Conservation (phyloP, 116 monocot genomes). For the Iris pallida region DNA sequence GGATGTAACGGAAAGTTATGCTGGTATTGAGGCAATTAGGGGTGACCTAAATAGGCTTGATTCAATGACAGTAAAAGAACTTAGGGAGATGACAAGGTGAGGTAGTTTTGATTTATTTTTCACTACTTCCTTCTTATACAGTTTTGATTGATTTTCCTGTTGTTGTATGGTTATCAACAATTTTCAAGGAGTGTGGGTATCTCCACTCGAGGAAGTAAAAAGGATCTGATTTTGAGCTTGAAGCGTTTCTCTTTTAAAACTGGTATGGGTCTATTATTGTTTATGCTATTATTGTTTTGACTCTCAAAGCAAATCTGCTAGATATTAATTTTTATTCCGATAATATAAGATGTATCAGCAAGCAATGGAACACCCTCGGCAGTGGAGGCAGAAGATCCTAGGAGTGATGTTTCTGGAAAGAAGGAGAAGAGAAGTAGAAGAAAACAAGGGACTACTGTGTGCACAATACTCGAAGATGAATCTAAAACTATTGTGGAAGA, state of each 20-base stretch:
- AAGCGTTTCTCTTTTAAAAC: constrained; percentile 17
- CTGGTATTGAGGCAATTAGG: constrained; percentile 27
- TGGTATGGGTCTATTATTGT: constrained; percentile 11
- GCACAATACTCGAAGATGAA: constrained; percentile 9
- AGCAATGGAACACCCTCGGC: constrained; percentile 8
- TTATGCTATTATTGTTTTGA: not conserved
- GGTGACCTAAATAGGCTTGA: constrained; percentile 31
- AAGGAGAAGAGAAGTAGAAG: constrained; percentile 36
- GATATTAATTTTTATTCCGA: not conserved
- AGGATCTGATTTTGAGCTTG: constrained; percentile 39
- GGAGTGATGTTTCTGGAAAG: constrained; percentile 24
- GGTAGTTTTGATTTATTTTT: not conserved
- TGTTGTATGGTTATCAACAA: constrained; percentile 4
- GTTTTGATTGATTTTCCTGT: not conserved
- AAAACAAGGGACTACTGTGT: constrained; percentile 12
- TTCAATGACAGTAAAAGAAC: constrained; percentile 43
- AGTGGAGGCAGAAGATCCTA: not conserved
- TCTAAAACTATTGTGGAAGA: constrained; percentile 20
- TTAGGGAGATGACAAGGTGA: constrained; percentile 39
- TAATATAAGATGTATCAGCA: constrained; percentile 6
- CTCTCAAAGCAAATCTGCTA: not conserved
- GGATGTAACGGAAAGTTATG: constrained; percentile 5
- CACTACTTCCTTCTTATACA: not conserved
- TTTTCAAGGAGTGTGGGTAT: constrained; percentile 31
- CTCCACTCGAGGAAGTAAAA: constrained; percentile 36